Base-by-base conservation (phyloP, 805 yeast genomes). In the Suhomyces sp. region DNA sequence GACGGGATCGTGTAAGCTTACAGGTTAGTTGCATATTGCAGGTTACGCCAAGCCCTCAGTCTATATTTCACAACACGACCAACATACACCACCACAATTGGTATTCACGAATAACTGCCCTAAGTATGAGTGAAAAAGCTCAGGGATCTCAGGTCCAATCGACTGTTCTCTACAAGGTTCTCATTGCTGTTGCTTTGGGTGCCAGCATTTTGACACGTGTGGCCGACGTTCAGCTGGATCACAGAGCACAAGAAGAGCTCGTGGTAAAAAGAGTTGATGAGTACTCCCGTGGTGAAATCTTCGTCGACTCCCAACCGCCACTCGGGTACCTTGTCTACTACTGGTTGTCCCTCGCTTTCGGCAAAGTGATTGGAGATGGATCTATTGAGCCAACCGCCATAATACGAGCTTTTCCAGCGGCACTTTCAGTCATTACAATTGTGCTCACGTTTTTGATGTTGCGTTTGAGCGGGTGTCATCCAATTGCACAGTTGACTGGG, bases 221-320 rank as follows among this genome's bases (percentile, higher is more conserved):
- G 22, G 41, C 41, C 22, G 41, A 43, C 33, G 24, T 43, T 21
- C 31, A 24, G n/a, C 27, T 43, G 46, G 31, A n/a, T 15, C 77
- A 78, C 19, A 75, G 78, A n/a, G 77, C 77, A 56, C 82, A 78
- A 57, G 84, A 81, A 55, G 67, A 68, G 1, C 79, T 76, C 54
- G 65, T 73, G 39, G 75, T 76, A 6, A 67, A 68, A 1, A 73
- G 65, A 56, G 71, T 75, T 7, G 59, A 65, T 43, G 69, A 75
- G 35, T 83, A 83, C 65, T 75, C 76, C 56, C 72, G 72, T 48
- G 88, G 89, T 21, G 73, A 78, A 40, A 85, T 82, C 64, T 86
- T 84, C 66, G 72, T 86, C 59, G 91, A 85, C 60, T 85, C 85
- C 24, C 86, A 86, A 56, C 92, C 93, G 9, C 92, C 93, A 4